Evolutionary conservation across 2,329 filamentous ascomycete genomes (phyloP), one percentile per base, ranked within the genome.

Genomic region (Lasiodiplodia gonubiensis): DNA sequence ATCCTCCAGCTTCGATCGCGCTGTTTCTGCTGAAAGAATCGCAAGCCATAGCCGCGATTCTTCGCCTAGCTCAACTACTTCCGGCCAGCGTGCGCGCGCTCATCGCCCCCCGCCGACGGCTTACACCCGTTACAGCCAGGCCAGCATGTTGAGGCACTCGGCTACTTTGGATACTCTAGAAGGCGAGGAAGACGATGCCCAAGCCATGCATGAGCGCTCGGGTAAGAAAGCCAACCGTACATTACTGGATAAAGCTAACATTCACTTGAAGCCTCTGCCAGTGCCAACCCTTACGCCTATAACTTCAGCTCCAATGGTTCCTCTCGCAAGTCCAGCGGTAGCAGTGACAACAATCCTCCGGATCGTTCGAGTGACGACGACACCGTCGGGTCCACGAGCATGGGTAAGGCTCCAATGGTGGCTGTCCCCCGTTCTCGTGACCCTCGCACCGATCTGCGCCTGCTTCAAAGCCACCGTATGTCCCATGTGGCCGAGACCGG

Each of bases 401-500:
- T 35, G 27, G 59, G 59, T 16, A 63, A 63, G 39, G 59, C 59
- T 7, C 65, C 65, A 16, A 27, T 53, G 67, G 67, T 2, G 75
- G 77, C 55, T 69, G 78, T 12, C 72, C 77, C 66, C 6, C 57
- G 59, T n/a, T 18, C 66, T 8, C 60, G 59, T 16, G 66, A 67
- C 21, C 66, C 66, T 37, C 57, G 59, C n/a, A 63, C 66, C 37
- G 66, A 67, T 21, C 49, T 67, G n/a, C 57, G 66, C 52, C 73
- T 83, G 30, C 79, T 84, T 66, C 77, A 82, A 66, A 82, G 73
- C 67, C 82, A 84, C 70, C 81, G 83, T 37, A 73, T 82, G 65
- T 84, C 82, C 6, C 83, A 84, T 69, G 82, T 82, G 37, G 83
- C 83, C 21, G 83, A 85, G 72, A 84, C 81, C 42, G 83, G 83